Evolutionary conservation across 495 filamentous ascomycete genomes (phyloP).

Genomic region (Penicillium angulare): DNA sequence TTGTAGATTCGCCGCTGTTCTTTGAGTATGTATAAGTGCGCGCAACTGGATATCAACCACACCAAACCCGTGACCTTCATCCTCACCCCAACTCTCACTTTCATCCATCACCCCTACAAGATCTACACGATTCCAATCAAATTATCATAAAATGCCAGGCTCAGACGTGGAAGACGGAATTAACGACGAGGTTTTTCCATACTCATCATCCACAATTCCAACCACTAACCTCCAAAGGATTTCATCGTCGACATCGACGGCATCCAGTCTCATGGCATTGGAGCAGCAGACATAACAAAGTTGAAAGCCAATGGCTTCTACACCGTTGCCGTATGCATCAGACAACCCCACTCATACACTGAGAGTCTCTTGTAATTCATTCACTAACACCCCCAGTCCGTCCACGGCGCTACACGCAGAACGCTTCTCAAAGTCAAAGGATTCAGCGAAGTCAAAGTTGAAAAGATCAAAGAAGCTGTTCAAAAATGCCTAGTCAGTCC

Average conservation of each 20-base stretch:
- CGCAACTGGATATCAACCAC: too few species aligned
- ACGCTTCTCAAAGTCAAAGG: conserved; percentile 73
- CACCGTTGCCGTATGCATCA: conserved; percentile 60
- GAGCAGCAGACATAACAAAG: conserved; percentile 72
- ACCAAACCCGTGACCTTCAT: conserved; percentile 6
- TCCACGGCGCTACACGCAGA: conserved; percentile 63
- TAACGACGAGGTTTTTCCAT: conserved; percentile 47
- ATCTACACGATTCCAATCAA: background rate
- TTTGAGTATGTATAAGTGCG: too few species aligned
- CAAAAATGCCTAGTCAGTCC: conserved; percentile 63
- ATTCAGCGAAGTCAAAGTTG: conserved; percentile 78
- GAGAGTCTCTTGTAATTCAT: background rate
- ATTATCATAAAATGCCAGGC: conserved; percentile 40
- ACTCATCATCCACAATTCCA: background rate
- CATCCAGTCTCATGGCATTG: conserved; percentile 73
- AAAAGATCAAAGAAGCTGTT: conserved; percentile 77
- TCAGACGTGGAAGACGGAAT: conserved; percentile 55
- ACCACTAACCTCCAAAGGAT: conserved; percentile 26
- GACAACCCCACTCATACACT: background rate
- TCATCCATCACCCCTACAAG: background rate
- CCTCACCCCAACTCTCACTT: background rate
- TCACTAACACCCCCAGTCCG: conserved; percentile 45
- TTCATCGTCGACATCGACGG: conserved; percentile 74
- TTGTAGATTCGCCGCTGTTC: too few species aligned
- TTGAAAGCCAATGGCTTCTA: conserved; percentile 68